Evolutionary conservation across 257 asterid species (phyloP).

Genomic region (Dorcoceras hygrometricum): DNA sequence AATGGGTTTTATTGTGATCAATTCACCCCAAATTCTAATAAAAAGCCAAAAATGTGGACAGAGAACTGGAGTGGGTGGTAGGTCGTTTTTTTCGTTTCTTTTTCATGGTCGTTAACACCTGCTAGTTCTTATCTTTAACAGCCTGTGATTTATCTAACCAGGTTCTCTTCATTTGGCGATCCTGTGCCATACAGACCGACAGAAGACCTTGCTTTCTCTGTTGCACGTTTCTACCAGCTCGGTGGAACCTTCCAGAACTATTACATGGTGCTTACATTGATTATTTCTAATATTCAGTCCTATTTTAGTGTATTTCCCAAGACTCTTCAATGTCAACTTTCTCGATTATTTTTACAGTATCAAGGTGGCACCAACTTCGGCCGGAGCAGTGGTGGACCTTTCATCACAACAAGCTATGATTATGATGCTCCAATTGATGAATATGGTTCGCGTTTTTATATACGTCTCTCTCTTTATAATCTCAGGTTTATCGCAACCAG

Average conservation of each 20-base stretch:
- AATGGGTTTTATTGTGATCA: slow-evolving; percentile 94
- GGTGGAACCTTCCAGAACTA: slow-evolving; percentile 95
- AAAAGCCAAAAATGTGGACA: slow-evolving; percentile 91
- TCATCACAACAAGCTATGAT: slow-evolving; percentile 80
- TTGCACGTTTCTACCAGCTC: slow-evolving; percentile 83
- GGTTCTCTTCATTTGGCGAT: slow-evolving; percentile 81
- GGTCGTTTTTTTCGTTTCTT: background rate
- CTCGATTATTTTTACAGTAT: slow-evolving; percentile 43
- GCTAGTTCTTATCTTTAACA: background rate
- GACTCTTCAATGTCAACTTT: slow-evolving; percentile 5
- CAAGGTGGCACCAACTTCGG: slow-evolving; percentile 96
- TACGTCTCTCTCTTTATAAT: background rate
- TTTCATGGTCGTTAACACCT: background rate
- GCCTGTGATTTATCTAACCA: slow-evolving; percentile 4
- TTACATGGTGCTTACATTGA: slow-evolving; percentile 63
- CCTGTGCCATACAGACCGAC: slow-evolving; percentile 73
- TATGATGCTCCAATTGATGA: slow-evolving; percentile 97
- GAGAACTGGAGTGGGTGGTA: slow-evolving; percentile 99
- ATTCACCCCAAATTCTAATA: slow-evolving; percentile 75
- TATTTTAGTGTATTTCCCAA: background rate
- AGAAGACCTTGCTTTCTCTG: slow-evolving; percentile 88
- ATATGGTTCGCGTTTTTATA: slow-evolving; percentile 48
- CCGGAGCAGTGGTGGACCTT: slow-evolving; percentile 82
- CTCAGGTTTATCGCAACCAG: background rate
- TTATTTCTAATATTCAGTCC: background rate